Percentiles rank a stretch among this genome's conserved stretches.
phyloP scores from a whole-genome alignment of 371 early-diverging fungal species.

The Coemansia linderi region DNA sequence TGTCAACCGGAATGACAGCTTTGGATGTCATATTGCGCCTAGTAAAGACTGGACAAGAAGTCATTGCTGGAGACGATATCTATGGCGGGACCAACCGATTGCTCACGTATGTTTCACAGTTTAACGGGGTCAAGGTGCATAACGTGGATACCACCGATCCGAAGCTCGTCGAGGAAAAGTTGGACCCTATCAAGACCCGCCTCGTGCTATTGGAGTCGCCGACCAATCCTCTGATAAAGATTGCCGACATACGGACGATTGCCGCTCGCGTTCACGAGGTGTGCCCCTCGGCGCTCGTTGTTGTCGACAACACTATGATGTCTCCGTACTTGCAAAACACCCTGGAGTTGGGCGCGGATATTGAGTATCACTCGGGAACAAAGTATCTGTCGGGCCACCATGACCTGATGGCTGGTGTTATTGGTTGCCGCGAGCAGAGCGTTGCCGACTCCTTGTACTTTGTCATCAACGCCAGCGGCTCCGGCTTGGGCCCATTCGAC shows the following conservation, averaged over 20 bases:
- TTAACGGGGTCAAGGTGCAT: constrained; percentile 67
- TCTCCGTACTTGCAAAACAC: constrained; percentile 95
- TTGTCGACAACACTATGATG: constrained; percentile 97
- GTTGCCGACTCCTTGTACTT: constrained; percentile 76
- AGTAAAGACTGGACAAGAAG: constrained; percentile 74
- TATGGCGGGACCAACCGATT: constrained; percentile 97
- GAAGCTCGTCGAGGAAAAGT: constrained; percentile 54
- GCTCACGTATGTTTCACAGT: constrained; percentile 86
- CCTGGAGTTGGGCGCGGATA: constrained; percentile 87
- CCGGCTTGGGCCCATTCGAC: constrained; percentile 93
- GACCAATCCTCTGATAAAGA: constrained; percentile 92
- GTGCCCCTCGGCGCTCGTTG: constrained; percentile 78
- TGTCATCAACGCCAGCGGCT: constrained; percentile 93
- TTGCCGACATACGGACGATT: constrained; percentile 88
- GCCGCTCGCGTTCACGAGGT: constrained; percentile 75
- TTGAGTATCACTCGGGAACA: constrained; percentile 95
- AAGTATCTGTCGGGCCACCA: constrained; percentile 98
- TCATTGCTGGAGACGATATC: constrained; percentile 91
- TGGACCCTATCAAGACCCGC: constrained; percentile 75
- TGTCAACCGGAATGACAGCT: constrained; percentile 89
- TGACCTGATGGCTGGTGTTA: constrained; percentile 95
- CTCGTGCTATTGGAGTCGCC: constrained; percentile 93
- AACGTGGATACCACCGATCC: constrained; percentile 87
- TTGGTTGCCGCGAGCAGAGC: constrained; percentile 72
- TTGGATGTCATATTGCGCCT: constrained; percentile 86